These are phyloP conservation scores for Moricandia moricandioides DNA, from an alignment of 345 rosid genomes.

Conservation along the genomic window DNA sequence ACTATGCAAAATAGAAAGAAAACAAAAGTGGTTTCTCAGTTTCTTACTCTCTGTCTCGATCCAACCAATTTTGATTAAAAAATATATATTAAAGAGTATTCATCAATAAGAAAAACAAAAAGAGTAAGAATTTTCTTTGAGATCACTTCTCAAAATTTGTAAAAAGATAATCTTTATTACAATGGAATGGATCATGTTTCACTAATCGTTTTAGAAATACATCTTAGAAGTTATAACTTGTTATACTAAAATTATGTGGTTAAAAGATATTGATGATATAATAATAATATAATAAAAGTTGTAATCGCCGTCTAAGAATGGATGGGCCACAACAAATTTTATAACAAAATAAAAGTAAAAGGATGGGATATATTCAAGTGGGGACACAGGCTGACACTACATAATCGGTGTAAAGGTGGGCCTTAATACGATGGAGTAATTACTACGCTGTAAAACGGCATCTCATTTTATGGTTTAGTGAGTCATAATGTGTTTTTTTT, in stretches of 20 bases:
- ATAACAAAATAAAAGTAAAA: background rate
- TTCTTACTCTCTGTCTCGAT: constrained; percentile 12
- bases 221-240: background rate
- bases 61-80: background rate
- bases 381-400: background rate
- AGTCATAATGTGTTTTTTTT: no score
- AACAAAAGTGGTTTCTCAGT: constrained; percentile 3
- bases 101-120: no score
- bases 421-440: background rate
- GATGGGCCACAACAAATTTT: background rate
- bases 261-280: background rate
- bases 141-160: no score
- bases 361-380: background rate
- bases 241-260: background rate
- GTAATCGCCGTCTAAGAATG: background rate
- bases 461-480: no score
- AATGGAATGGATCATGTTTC: background rate
- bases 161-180: no score
- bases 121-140: no score
- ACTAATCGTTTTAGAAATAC: background rate
- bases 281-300: background rate
- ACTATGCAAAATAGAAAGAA: background rate
- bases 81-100: no score
- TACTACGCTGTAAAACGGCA: background rate
- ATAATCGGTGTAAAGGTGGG: background rate